Evolutionary conservation across 352 stramenopile genomes (phyloP).

Genomic region (Phytophthora kernoviae): DNA sequence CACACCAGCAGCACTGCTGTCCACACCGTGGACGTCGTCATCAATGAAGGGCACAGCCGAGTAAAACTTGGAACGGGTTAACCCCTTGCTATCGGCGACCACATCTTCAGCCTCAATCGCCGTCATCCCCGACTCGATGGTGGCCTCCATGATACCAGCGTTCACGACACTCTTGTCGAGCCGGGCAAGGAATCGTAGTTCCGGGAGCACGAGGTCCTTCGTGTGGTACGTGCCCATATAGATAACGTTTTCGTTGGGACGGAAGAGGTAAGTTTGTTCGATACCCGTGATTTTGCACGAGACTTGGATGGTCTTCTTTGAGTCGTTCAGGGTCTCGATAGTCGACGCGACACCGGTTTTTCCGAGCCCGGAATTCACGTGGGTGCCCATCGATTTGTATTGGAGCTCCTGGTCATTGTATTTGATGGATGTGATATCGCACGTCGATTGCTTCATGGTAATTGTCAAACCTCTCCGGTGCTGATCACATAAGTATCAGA

Average conservation of each 20-base stretch:
- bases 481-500: conserved; percentile 43
- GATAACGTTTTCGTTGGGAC: conserved; percentile 51
- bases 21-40: conserved; percentile 47
- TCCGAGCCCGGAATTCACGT: conserved; percentile 50
- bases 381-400: conserved; percentile 47
- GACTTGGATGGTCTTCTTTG: conserved; percentile 49
- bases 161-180: conserved; percentile 41
- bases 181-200: conserved; percentile 55
- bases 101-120: conserved; percentile 54
- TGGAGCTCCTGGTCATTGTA: conserved; percentile 48
- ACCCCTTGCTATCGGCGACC: conserved; percentile 27
- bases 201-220: conserved; percentile 30
- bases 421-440: conserved; percentile 44
- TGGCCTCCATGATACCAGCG: conserved; percentile 39
- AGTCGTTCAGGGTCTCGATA: conserved; percentile 39
- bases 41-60: conserved; percentile 41
- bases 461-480: conserved; percentile 32
- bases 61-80: conserved; percentile 53
- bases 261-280: conserved; percentile 37
- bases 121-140: conserved; percentile 34
- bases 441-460: conserved; percentile 43
- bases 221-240: conserved; percentile 67
- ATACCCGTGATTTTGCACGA: conserved; percentile 43
- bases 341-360: conserved; percentile 26
- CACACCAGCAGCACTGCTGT: conserved; percentile 37